Base-by-base conservation (phyloP, 2,329 filamentous ascomycete species). In the Exophiala sp. region DNA sequence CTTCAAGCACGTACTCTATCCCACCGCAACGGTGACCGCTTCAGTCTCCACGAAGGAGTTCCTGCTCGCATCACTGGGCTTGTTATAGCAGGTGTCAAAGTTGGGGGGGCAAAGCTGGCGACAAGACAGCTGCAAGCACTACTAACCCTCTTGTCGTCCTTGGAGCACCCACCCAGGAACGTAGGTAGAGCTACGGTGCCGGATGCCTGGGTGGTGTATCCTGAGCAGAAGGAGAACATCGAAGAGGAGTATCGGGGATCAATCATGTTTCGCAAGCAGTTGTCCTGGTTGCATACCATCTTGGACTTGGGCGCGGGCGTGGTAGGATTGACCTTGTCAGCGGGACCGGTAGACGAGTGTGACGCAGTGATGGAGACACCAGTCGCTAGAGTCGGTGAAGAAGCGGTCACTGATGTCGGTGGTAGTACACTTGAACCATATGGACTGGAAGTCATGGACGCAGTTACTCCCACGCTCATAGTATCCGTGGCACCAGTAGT, bases 171-270 rank as follows among this genome's bases (percentile, higher is more conserved):
- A 10, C 24, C 37, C 32, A 54, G 27, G 19, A 52, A 57, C 35
- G 74, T 71, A 60, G 68, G 72, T 13, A 56, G 43, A 37, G 22
- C 51, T 10, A 48, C 49, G 2, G 57, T 43, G 21, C 55, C 57
- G 34, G 54, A 48, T 27, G 44, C 21, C 14, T 42, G 46, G n/a
- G 43, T 56, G 2, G 55, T 51, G 21, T 55, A 58, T 10, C 13
- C 24, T 2, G 52, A 13, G 30, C 55, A 58, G 40, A 55, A 55
- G 16, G 38, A 14, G 18, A 38, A 16, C 46, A 48, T 53, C 4
- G 47, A 37, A 5, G 41, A 45, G 6, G 50, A 53, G 22, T 53
- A 55, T 9, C 50, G 50, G 16, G 43, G 34, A 30, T 56, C 55
- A 5, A 58, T 52, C 49, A 58, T 30, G 22, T 58, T 58, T 22